Percentiles rank a stretch among this genome's conserved stretches.
Evolutionary conservation across 2,329 filamentous ascomycete species (phyloP).

Genomic region (Cladobotryum mycophilum): DNA sequence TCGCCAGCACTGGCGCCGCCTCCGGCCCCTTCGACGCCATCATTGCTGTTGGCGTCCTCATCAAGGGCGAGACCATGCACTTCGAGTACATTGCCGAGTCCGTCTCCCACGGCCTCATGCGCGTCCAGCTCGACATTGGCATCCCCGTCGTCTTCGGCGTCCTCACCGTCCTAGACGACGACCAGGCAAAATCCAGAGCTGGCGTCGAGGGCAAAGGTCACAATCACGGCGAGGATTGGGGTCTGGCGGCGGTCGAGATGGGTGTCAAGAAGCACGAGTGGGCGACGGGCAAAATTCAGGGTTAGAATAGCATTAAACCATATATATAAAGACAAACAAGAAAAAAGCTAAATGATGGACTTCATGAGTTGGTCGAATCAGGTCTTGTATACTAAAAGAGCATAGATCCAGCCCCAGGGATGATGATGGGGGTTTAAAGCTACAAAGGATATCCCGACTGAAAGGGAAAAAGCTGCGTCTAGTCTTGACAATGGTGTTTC

Average conservation of each 20-base stretch:
- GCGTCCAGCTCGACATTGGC: slow-evolving; percentile 81
- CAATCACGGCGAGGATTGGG: slow-evolving; percentile 98
- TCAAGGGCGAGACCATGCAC: slow-evolving; percentile 99
- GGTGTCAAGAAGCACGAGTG: slow-evolving; percentile 81
- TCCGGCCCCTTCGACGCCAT: slow-evolving; percentile 79
- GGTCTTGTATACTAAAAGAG: not conserved
- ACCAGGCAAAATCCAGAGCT: slow-evolving; percentile 79
- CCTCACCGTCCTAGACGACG: slow-evolving; percentile 80
- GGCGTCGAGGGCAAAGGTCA: slow-evolving; percentile 64
- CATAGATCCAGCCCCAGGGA: not conserved
- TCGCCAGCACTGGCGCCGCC: slow-evolving; percentile 32
- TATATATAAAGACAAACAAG: not conserved
- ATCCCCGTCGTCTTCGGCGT: slow-evolving; percentile 90
- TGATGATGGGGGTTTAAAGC: not conserved
- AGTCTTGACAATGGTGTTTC: not conserved
- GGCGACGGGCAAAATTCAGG: slow-evolving; percentile 61
- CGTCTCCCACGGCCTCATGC: slow-evolving; percentile 88
- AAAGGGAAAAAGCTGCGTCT: not conserved
- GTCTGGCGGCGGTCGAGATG: slow-evolving; percentile 87
- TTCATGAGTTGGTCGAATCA: slow-evolving; percentile 1
- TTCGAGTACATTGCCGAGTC: slow-evolving; percentile 97
- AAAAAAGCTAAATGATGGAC: slow-evolving; percentile 8
- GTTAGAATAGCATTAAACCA: slow-evolving; percentile 17
- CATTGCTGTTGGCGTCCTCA: slow-evolving; percentile 90
- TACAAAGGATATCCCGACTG: not conserved